Base-by-base conservation (phyloP, 2,329 filamentous ascomycete genomes). In the Scytalidium sp. region DNA sequence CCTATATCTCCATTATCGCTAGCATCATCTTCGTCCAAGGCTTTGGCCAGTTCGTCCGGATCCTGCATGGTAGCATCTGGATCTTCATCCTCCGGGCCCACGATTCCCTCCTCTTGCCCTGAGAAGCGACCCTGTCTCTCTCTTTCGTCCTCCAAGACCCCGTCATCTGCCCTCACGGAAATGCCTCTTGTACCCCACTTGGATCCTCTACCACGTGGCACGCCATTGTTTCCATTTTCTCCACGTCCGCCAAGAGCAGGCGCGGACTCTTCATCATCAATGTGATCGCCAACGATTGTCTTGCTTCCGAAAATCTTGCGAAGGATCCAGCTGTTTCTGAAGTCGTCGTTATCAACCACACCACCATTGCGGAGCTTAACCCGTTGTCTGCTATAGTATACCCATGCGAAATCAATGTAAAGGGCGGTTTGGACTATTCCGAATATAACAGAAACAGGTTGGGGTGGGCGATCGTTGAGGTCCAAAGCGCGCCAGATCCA, bases 381-480 rank as follows among this genome's bases (percentile, higher is more conserved):
- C 50, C 92, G 83, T 73, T 97, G 93, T 56, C 93, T 82, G 10
- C 87, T 88, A 74, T 89, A 97, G 75, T 97, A 97, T 1, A 97
- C 91, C 91, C 92, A 97, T 29, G 90, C 91, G 66, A 97, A 97
- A 70, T 97, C 93, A 59, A 92, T 67, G 69, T 97, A 97, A 41
- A 97, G 81, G 1, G 87, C 84, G 0, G 91, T 97, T 72, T 97
- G 93, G 21, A 97, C 75, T 52, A 95, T 73, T 49, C 93, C 93
- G 62, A 96, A 97, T 53, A 95, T 81, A 64, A 94, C 82, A 7
- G 88, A 85, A 9, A 93, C 81, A 3, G 83, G 77, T 60, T 92
- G 86, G 53, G 84, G 83, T 55, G 83, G 19, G 80, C 78, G 67
- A 59, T 82, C 79, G 23, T 75, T 73, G 9, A 76, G 74, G 60